phyloP scores from a whole-genome alignment of 1,139 yeast genomes.

The Schwanniomyces etchellsii region DNA sequence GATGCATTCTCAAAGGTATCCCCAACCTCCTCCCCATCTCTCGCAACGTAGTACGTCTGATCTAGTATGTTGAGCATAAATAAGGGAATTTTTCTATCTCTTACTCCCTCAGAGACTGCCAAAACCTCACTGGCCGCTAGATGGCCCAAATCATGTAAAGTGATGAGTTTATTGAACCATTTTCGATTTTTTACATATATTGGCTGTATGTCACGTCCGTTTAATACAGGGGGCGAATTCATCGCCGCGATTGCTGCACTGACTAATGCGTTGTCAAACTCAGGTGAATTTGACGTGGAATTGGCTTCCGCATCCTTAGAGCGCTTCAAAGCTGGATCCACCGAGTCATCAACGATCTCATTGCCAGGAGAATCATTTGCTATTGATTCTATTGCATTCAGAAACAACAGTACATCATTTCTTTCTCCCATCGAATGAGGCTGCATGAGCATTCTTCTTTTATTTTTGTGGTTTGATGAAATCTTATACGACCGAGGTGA shows the following conservation, averaged over 20 bases:
- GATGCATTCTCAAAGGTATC: conserved; percentile 16
- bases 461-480: conserved; percentile 7
- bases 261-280: conserved; percentile 27
- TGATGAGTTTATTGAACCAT: conserved; percentile 33
- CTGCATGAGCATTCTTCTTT: conserved; percentile 8
- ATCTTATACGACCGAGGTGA: conserved; percentile 15
- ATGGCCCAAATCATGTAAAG: conserved; percentile 24
- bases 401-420: conserved; percentile 7
- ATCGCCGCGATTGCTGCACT: conserved; percentile 32
- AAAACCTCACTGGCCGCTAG: conserved; percentile 29
- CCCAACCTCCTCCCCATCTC: conserved; percentile 11
- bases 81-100: conserved; percentile 35
- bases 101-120: conserved; percentile 32
- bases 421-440: conserved; percentile 2
- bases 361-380: conserved; percentile 3
- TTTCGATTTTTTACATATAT: conserved; percentile 34
- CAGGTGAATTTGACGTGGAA: conserved; percentile 10
- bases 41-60: conserved; percentile 23
- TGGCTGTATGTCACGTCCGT: conserved; percentile 15
- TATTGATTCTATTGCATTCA: conserved; percentile 5
- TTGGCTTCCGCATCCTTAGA: conserved; percentile 11
- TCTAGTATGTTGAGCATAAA: conserved; percentile 37
- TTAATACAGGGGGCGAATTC: conserved; percentile 25
- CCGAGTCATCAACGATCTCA: conserved; percentile 18
- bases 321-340: conserved; percentile 27